A percentile compares a stretch with the other conserved stretches of the same genome.
Conservation (phyloP, 768 basidiomycete genomes). For the Boletus pseudo-olivaceus region DNA sequence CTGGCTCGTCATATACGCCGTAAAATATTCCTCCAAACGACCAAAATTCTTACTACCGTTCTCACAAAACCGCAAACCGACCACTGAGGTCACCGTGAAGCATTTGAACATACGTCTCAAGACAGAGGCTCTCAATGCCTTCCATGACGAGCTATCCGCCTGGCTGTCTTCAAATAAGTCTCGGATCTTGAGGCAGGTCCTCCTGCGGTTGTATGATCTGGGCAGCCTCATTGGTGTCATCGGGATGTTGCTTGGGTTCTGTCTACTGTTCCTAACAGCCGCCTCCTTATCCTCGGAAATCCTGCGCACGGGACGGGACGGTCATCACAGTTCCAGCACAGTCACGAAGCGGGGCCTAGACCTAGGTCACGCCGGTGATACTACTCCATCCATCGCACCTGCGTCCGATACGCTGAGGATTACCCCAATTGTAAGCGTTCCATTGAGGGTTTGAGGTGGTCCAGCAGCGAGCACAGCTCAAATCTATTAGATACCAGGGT, state of each 20-base stretch:
- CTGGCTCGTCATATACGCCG: conserved; percentile 27
- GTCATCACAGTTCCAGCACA: conserved; percentile 3
- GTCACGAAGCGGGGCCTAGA: conserved; percentile 16
- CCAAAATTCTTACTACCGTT: conserved; percentile 19
- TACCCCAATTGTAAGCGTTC: conserved; percentile 31
- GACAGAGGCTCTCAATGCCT: conserved; percentile 47
- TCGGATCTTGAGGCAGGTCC: conserved; percentile 19
- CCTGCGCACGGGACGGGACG: background rate
- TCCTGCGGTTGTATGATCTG: conserved; percentile 45
- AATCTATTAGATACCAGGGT: conserved; percentile 64
- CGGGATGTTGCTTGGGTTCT: conserved; percentile 46
- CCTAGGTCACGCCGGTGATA: background rate
- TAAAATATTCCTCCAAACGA: conserved; percentile 20
- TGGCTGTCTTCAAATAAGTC: conserved; percentile 33
- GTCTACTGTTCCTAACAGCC: conserved; percentile 37
- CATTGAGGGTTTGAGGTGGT: background rate
- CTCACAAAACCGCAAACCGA: conserved; percentile 18
- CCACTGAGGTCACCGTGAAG: conserved; percentile 23
- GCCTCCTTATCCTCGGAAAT: conserved; percentile 18
- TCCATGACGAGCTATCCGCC: conserved; percentile 43
- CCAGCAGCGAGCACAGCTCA: background rate
- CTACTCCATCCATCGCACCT: background rate
- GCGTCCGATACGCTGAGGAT: conserved; percentile 13
- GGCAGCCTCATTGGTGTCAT: conserved; percentile 44
- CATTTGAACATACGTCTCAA: conserved; percentile 37